Evolutionary conservation across 1,284 basidiomycete genomes (phyloP), one percentile per base, ranked within the genome.

Genomic region (Ganoderma sp.): DNA sequence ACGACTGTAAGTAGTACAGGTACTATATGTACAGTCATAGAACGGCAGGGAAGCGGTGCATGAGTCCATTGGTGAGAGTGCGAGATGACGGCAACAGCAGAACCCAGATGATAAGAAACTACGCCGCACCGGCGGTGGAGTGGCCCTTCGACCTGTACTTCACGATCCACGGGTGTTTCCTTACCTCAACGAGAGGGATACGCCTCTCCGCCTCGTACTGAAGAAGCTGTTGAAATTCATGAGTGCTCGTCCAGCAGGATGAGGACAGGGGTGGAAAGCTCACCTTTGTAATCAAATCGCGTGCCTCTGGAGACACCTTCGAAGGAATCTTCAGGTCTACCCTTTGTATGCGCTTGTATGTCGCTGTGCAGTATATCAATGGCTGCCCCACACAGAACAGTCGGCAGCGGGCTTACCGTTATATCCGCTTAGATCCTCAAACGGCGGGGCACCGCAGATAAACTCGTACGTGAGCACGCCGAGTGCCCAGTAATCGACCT

Each of bases 381-480:
- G 22, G 59, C 56, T 50, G 32, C 32, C 10, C 12, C 12, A 3
- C n/a, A 52, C 39, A 48, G 17, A 32, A 34, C 28, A 56, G 50
- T 9, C 34, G 17, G 17, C 32, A 37, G 17, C 28, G n/a, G 14
- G 78, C 87, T 71, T 73, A 94, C 93, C 92, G 64, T 87, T 87
- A 59, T 90, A 87, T 42, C 93, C 93, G 66, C 81, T 87, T 67
- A 93, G 81, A 77, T 97, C 95, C 76, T 99, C 98, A 73, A 99
- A 99, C 0, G 98, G 98, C 5, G 98, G 96, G 12, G 87, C 87
- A 1, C 98, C 98, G 68, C 91, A 89, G 65, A 99, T 81, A 79
- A 99, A 99, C 80, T 99, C 98, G 79, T 96, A 99, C 1, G 92
- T 94, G 67, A 99, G 84, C 5, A 99, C 97, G 54, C 98, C 98